Base-by-base conservation (phyloP, 345 rosid species). In the Citrus cavaleriei region DNA sequence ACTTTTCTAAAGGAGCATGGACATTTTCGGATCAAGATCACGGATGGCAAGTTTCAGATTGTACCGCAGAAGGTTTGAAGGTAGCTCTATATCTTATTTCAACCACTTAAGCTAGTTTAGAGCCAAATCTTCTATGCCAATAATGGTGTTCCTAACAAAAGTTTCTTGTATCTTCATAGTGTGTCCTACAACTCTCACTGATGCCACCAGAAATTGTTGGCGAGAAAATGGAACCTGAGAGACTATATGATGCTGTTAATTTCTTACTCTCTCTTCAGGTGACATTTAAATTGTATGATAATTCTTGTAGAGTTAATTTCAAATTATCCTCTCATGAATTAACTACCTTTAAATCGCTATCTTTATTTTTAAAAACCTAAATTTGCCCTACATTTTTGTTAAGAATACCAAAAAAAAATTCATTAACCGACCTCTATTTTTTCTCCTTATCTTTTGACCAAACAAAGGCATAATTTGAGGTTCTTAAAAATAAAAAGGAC, bases 181-280 rank as follows among this genome's bases (percentile, higher is more conserved):
- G 92, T 63, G 84, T 85, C 80, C 81, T 89, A 25, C 72, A 82
- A 42, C 72, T 91, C 78, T 83, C 90, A 30, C 71, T 77, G 81
- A 40, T 91, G 85, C 80, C 90, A 35, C 79, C 83, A 4, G 88
- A 90, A 72, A 68, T 85, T 61, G 87, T 91, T 55, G 94, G 92
- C 27, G 86, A 85, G 71, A 83, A 85, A 40, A 73, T 83, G 77
- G 86, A 87, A 38, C 79, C 87, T 27, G 85, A 91, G 76, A 75
- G 79, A n/a, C 62, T 88, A 22, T 88, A 81, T 54, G 93, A 91
- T 64, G 78, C 95, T 68, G 97, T 91, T 77, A 87, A 87, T 77
- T 4, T 92, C 72, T 16, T 92, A n/a, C 85, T 90, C 30, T 86
- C 91, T 16, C 79, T 92, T 58, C 93, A 91, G 88, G 93, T 85